These are phyloP conservation scores for Oryza nivara DNA, from an alignment of 176 grass and related monocot species.

Conservation along the genomic window DNA sequence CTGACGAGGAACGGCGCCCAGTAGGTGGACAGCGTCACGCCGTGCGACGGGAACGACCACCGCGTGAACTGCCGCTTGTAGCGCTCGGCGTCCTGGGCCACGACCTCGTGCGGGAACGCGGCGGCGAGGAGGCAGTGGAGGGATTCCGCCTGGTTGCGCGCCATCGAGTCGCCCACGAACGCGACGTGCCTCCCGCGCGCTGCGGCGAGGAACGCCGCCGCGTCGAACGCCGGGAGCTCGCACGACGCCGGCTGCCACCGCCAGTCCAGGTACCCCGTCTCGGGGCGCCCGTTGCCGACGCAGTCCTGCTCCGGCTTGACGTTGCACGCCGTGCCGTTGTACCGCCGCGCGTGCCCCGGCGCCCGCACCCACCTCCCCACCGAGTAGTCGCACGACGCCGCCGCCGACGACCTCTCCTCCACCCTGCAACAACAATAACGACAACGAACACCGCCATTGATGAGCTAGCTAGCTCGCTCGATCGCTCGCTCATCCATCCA, in stretches of 20 bases:
- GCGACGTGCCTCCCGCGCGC: slow-evolving; percentile 35
- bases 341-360: slow-evolving; percentile 34
- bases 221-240: slow-evolving; percentile 29
- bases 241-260: slow-evolving; percentile 44
- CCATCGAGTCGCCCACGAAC: slow-evolving; percentile 54
- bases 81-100: slow-evolving; percentile 33
- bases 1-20: slow-evolving; percentile 54
- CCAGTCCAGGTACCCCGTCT: slow-evolving; percentile 51
- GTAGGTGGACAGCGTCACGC: slow-evolving; percentile 49
- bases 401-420: too few relatives aligned
- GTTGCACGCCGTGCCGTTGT: slow-evolving; percentile 48
- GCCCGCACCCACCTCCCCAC: slow-evolving; percentile 55
- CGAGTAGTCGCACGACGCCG: slow-evolving; percentile 38
- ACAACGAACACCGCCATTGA: too few relatives aligned
- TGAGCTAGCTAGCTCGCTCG: too few relatives aligned
- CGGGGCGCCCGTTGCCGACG: slow-evolving; percentile 48
- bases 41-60: slow-evolving; percentile 36
- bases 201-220: slow-evolving; percentile 32
- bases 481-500: too few relatives aligned
- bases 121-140: slow-evolving; percentile 43
- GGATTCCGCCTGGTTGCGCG: slow-evolving; percentile 52
- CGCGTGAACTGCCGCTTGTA: slow-evolving; percentile 41
- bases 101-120: slow-evolving; percentile 31
- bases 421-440: too few relatives aligned
- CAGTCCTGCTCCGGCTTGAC: slow-evolving; percentile 53